These are phyloP conservation scores for Geranium incanum DNA, from an alignment of 441 rosid species.

Conservation along the genomic window DNA sequence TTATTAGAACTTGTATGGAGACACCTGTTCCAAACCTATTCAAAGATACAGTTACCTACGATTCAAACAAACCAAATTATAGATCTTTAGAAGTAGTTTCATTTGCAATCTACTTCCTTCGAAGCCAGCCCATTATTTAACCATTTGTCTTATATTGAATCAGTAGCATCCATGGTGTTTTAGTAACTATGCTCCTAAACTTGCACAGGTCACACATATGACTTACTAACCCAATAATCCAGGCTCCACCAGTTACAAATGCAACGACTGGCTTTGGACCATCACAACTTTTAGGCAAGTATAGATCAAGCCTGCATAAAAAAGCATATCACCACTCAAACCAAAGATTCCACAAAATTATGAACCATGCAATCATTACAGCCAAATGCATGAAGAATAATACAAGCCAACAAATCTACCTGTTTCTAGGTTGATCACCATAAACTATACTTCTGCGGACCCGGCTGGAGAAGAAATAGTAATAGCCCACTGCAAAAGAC, in stretches of 20 bases:
- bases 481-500: conserved; percentile 71
- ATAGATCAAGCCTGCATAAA: conserved; percentile 74
- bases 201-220: neutral
- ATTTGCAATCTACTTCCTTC: neutral
- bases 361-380: conserved; percentile 4
- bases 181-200: neutral
- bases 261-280: conserved; percentile 86
- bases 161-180: neutral
- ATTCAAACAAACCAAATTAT: neutral
- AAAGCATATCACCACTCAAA: conserved; percentile 14
- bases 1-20: neutral
- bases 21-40: neutral
- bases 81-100: neutral
- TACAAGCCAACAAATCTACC: conserved; percentile 33
- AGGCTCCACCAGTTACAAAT: conserved; percentile 92
- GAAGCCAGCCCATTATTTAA: neutral
- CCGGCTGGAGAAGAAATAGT: conserved; percentile 74
- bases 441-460: conserved; percentile 72
- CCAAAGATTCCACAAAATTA: conserved; percentile 11
- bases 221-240: conserved; percentile 88
- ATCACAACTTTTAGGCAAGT: conserved; percentile 59
- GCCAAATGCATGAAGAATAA: conserved; percentile 6
- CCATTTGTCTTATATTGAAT: neutral
- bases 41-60: neutral
- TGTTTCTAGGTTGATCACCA: conserved; percentile 90